Base-by-base conservation (phyloP, 1,139 yeast species). In the Lodderomyces margitis region DNA sequence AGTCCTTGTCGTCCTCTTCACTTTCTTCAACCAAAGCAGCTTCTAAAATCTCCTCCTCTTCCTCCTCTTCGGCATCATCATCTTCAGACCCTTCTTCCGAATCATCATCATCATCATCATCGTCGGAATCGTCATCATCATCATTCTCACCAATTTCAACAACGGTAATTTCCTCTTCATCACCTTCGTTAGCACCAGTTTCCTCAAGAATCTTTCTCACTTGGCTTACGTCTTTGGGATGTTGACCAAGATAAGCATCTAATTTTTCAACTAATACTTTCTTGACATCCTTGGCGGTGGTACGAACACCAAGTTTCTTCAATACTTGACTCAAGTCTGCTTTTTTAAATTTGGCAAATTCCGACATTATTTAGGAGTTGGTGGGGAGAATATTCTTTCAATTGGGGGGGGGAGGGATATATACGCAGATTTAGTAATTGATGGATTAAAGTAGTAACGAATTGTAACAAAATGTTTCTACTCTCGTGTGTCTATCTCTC, bases 221-320 rank as follows among this genome's bases (percentile, higher is more conserved):
- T 32, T 66, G 53, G 32, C 60, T 58, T 37, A 60, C 64, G 28
- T 69, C 74, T 41, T 66, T 70, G 12, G 62, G 75, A 46, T 65
- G 64, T 39, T 64, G 52, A 46, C 59, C 58, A 56, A 66, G 50
- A 56, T 60, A 68, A 19, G 54, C 57, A 36, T 70, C 73, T 40
- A 75, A 63, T 52, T 68, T 70, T 30, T 69, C 70, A 30, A 71
- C 56, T 54, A 72, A 67, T 37, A 64, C 59, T 54, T 62, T 68
- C 55, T 72, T 72, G 42, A 75, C 71, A 51, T 69, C 75, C 50
- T 70, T 72, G 37, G 66, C 48, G 41, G 58, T 55, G 33, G 64
- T 61, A 39, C 59, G 56, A 41, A 70, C 51, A 19, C 66, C 74
- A 32, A 68, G 62, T 46, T 63, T 64, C 40, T 56, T 63, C 49